phyloP scores from a whole-genome alignment of 2,329 filamentous ascomycete genomes.

The Neopestalotiopsis sp. region DNA sequence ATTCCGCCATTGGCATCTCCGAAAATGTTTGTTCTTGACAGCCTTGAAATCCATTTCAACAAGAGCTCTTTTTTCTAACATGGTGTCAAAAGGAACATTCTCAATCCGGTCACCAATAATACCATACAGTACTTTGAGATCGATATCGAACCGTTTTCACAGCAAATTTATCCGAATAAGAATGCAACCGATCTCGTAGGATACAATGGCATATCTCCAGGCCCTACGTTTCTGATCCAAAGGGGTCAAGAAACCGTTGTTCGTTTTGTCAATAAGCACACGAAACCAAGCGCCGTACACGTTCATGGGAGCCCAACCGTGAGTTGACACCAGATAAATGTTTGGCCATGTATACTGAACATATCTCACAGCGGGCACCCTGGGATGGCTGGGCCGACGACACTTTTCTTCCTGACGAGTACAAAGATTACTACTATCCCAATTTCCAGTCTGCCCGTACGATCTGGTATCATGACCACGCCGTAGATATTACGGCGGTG shows the following conservation, averaged over 20 bases:
- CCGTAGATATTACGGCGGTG: conserved; percentile 49
- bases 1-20: conserved; percentile 48
- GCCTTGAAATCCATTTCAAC: no score
- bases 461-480: conserved; percentile 62
- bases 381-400: conserved; percentile 58
- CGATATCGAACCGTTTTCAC: conserved; percentile 36
- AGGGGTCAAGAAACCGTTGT: conserved; percentile 57
- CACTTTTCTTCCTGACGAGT: conserved; percentile 50
- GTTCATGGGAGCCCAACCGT: conserved; percentile 57
- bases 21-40: conserved; percentile 38
- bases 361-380: not conserved
- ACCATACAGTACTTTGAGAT: conserved; percentile 43
- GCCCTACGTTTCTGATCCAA: conserved; percentile 55
- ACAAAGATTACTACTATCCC: conserved; percentile 61
- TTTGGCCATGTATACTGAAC: not conserved
- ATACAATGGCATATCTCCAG: conserved; percentile 60
- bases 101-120: conserved; percentile 40
- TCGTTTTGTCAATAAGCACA: conserved; percentile 56
- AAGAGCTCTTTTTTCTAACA: not conserved
- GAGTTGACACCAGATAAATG: not conserved
- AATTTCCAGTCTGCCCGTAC: conserved; percentile 57
- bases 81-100: conserved; percentile 31
- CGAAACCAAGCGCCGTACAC: conserved; percentile 51
- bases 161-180: conserved; percentile 43
- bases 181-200: conserved; percentile 41